These are phyloP conservation scores for Solanum commersonii DNA, from an alignment of 257 asterid species.

Conservation along the genomic window DNA sequence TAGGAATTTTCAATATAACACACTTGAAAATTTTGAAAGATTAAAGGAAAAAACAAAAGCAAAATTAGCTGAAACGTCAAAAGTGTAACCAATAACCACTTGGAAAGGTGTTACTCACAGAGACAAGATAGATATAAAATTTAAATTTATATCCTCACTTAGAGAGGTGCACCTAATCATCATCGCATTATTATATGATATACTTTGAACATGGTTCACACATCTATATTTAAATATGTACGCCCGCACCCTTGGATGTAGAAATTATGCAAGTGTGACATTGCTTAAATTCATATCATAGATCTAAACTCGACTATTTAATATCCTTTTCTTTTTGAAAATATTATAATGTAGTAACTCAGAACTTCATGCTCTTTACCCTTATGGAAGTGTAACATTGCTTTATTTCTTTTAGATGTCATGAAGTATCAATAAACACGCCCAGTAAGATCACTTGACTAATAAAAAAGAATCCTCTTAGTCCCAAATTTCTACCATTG, in stretches of 20 bases:
- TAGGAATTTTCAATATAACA: too few species aligned
- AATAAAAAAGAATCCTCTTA: background rate
- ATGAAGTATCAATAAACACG: background rate
- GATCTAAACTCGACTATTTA: background rate
- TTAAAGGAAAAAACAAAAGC: too few species aligned
- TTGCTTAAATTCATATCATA: background rate
- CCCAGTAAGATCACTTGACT: background rate
- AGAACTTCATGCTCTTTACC: background rate
- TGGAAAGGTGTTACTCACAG: too few species aligned
- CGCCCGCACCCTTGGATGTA: background rate
- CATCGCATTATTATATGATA: too few species aligned
- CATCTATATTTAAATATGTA: too few species aligned
- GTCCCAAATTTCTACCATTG: background rate
- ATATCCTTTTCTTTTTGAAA: background rate
- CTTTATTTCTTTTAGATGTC: background rate
- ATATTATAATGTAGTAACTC: background rate
- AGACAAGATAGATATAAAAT: too few species aligned
- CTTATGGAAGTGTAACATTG: background rate
- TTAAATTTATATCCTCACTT: too few species aligned
- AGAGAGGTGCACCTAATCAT: too few species aligned
- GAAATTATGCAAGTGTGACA: background rate
- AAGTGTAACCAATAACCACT: too few species aligned
- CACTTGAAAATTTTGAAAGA: too few species aligned
- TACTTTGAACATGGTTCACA: too few species aligned
- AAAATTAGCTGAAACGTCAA: too few species aligned